Conservation (phyloP, 2,329 filamentous ascomycete species). For the Fusarium nurragi region DNA sequence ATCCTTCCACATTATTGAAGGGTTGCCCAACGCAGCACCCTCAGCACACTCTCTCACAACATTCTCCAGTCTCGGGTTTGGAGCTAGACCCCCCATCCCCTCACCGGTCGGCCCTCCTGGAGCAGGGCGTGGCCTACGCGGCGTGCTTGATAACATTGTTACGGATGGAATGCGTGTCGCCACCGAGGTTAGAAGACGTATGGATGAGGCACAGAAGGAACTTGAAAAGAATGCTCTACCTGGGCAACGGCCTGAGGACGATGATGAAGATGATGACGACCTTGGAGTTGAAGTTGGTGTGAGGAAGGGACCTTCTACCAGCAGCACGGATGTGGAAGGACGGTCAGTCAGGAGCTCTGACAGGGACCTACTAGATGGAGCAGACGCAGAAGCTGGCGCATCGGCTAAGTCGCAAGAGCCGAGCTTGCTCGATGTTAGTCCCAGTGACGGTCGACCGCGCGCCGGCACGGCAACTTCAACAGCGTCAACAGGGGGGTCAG, state of each 20-base stretch:
- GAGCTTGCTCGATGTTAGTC: conserved; percentile 49
- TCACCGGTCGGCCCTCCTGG: conserved; percentile 52
- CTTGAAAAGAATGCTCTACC: conserved; percentile 83
- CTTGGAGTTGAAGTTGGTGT: conserved; percentile 56
- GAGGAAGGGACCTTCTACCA: conserved; percentile 47
- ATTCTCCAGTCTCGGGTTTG: conserved; percentile 77
- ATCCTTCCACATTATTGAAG: conserved; percentile 87
- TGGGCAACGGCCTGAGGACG: conserved; percentile 71
- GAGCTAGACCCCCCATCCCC: conserved; percentile 52
- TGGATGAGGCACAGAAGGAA: conserved; percentile 95
- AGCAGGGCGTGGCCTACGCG: conserved; percentile 80
- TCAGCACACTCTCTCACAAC: conserved; percentile 78
- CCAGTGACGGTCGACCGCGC: conserved; percentile 41
- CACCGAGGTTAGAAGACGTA: conserved; percentile 86
- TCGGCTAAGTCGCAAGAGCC: conserved; percentile 47
- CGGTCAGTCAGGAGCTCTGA: conserved; percentile 73
- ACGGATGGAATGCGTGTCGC: conserved; percentile 97
- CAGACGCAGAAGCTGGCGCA: conserved; percentile 74
- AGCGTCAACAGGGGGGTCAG: conserved; percentile 46
- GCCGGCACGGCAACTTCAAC: conserved; percentile 45
- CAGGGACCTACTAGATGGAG: conserved; percentile 76
- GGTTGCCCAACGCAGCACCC: conserved; percentile 51
- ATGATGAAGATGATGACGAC: conserved; percentile 73
- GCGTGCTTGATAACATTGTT: conserved; percentile 96
- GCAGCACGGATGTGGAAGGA: conserved; percentile 66